A percentile compares a stretch with the other conserved stretches of the same genome.
These are phyloP conservation scores for Samsoniella hepiali DNA, from an alignment of 2,329 filamentous ascomycete genomes.

Conservation along the genomic window DNA sequence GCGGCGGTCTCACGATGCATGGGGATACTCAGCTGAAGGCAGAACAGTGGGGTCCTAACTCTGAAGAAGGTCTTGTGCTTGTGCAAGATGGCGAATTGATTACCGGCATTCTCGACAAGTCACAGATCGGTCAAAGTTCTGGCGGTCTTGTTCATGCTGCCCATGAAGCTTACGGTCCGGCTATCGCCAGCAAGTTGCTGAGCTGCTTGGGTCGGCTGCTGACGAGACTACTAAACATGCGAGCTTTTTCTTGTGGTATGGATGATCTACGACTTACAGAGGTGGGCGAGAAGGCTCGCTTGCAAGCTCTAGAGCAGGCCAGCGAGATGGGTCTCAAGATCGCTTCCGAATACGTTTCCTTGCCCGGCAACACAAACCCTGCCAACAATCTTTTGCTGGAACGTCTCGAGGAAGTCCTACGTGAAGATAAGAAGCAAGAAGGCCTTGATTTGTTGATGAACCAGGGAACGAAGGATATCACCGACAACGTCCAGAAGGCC, in stretches of 20 bases:
- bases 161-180: slow-evolving; percentile 89
- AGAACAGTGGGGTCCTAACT: slow-evolving; percentile 73
- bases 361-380: slow-evolving; percentile 62
- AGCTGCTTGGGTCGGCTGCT: slow-evolving; percentile 86
- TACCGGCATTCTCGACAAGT: slow-evolving; percentile 90
- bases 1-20: slow-evolving; percentile 72
- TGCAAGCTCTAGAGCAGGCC: slow-evolving; percentile 65
- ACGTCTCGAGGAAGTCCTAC: slow-evolving; percentile 82
- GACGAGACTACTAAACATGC: slow-evolving; percentile 87
- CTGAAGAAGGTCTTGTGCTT: slow-evolving; percentile 76
- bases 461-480: slow-evolving; percentile 64
- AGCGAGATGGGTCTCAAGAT: slow-evolving; percentile 70
- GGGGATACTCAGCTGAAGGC: slow-evolving; percentile 75
- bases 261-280: slow-evolving; percentile 87
- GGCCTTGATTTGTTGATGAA: slow-evolving; percentile 89
- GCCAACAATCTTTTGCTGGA: slow-evolving; percentile 69
- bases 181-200: slow-evolving; percentile 79
- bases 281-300: slow-evolving; percentile 70
- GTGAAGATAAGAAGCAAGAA: slow-evolving; percentile 87
- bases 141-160: slow-evolving; percentile 89
- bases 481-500: slow-evolving; percentile 70
- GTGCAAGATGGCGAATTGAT: slow-evolving; percentile 86
- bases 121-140: slow-evolving; percentile 82
- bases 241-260: slow-evolving; percentile 95
- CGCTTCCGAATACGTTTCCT: slow-evolving; percentile 82